Evolutionary conservation across 2,329 filamentous ascomycete species (phyloP), one percentile per base, ranked within the genome.

Genomic region (Amauroascus verrucosus): DNA sequence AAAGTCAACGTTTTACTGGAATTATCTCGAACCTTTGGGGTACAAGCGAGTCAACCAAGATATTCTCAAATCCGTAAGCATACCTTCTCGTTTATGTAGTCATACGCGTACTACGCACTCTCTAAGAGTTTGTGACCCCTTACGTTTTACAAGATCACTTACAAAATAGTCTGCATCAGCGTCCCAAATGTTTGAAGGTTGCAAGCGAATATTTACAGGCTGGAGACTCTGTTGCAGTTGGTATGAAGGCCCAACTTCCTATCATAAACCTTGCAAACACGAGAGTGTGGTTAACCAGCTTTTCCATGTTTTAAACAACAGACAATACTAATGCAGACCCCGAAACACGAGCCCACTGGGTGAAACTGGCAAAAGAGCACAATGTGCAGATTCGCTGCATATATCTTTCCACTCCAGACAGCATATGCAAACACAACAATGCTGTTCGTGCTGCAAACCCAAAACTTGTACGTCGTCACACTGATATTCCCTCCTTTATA

Each of bases 251-350:
- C 6, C 9, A 14, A 28, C 28, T 8, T n/a, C 53, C 9, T 22
- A 48, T 14, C 22, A 16, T 35, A 16, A 35, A 9, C 26, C n/a
- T 16, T 32, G 18, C 11, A 16, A 14, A n/a, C 7, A n/a, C 11
- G 16, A n/a, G 13, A 30, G 14, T 45, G 41, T 46, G 30, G 40
- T 52, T 52, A 22, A 53, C 44, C 51, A 22, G 56, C 54, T 53
- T 49, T 49, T 45, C 41, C 45, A 22, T 24, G n/a, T 54, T 54
- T 50, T 53, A 50, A 60, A 54, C 51, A 60, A 54, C 50, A 93
- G 93, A 98, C 69, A 97, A 95, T 67, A 97, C 93, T n/a, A 98
- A 98, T 66, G 81, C 90, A 28, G 86, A 95, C 70, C 67, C 76
- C 9, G 84, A 87, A 50, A 88, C 84, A 22, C 79, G 93, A 59